These are phyloP conservation scores for Tetrahymena malaccensis DNA, from an alignment of 73 alveolate genomes.

Conservation along the genomic window DNA sequence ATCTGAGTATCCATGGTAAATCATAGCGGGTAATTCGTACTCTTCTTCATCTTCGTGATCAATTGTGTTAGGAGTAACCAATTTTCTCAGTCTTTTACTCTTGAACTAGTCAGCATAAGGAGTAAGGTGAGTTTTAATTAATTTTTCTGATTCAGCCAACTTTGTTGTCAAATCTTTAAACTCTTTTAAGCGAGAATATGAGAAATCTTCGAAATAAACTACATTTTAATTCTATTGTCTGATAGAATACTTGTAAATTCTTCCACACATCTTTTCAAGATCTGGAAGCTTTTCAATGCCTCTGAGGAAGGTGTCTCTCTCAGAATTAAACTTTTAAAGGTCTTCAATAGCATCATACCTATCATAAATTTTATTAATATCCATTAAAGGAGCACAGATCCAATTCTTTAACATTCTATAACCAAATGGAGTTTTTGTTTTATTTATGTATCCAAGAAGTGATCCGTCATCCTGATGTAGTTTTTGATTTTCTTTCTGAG, in stretches of 20 bases:
- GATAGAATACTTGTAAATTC: constrained; percentile 55
- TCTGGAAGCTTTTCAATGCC: constrained; percentile 45
- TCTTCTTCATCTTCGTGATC: constrained; percentile 7
- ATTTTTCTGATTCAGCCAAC: constrained; percentile 14
- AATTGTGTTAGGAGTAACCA: constrained; percentile 1
- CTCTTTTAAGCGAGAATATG: constrained; percentile 46
- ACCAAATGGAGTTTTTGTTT: constrained; percentile 61
- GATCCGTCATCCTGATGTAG: constrained; percentile 40
- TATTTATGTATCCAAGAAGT: constrained; percentile 45
- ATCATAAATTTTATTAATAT: constrained; percentile 49
- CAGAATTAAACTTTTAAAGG: constrained; percentile 8
- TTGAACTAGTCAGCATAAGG: constrained; percentile 29
- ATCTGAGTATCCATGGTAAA: neutral
- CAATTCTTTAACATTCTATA: constrained; percentile 60
- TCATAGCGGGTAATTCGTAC: neutral
- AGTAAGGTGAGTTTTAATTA: constrained; percentile 20
- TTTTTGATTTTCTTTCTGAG: neutral
- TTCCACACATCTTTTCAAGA: constrained; percentile 41
- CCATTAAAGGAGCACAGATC: constrained; percentile 59
- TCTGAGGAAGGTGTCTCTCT: constrained; percentile 37
- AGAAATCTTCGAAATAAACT: constrained; percentile 50
- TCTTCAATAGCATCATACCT: constrained; percentile 60
- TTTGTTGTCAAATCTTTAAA: constrained; percentile 35
- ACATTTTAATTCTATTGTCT: constrained; percentile 42
- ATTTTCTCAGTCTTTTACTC: constrained; percentile 16